Evolutionary conservation across 2,329 filamentous ascomycete species (phyloP).

Genomic region (Colletotrichum neosansevieriae): DNA sequence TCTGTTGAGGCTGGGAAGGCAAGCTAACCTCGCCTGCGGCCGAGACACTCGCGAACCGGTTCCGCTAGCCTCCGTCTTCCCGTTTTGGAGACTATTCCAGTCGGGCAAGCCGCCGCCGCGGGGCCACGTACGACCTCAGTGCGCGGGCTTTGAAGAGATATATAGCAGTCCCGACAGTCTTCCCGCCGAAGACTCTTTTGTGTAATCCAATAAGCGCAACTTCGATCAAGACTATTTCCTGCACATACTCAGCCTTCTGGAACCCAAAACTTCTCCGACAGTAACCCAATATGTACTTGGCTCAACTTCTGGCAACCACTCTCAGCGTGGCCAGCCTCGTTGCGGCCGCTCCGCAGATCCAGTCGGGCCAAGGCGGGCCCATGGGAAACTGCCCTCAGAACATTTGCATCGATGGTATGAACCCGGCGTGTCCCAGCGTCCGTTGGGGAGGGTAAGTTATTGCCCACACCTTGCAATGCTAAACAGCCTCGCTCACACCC

Average conservation of each 20-base stretch:
- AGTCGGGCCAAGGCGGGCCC: not conserved
- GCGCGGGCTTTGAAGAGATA: conserved; percentile 4
- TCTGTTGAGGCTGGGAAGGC: conserved; percentile 1
- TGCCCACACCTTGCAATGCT: not conserved
- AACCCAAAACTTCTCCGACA: too few species aligned
- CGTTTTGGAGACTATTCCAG: conserved; percentile 9
- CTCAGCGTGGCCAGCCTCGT: conserved; percentile 27
- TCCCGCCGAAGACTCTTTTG: not conserved
- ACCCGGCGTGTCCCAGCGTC: conserved; percentile 43
- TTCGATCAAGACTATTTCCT: not conserved
- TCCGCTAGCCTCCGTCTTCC: conserved; percentile 34
- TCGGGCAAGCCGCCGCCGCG: not conserved
- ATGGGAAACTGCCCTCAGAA: conserved; percentile 28
- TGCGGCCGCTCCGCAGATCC: conserved; percentile 26
- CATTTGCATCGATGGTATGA: conserved; percentile 47
- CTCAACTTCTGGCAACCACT: conserved; percentile 8
- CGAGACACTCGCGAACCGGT: conserved; percentile 5
- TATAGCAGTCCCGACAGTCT: conserved; percentile 20
- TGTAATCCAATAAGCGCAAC: conserved; percentile 1
- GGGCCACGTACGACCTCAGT: conserved; percentile 3
- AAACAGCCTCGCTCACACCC: not conserved
- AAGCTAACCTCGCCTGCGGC: conserved; percentile 3
- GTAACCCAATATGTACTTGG: conserved; percentile 17
- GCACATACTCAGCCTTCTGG: too few species aligned
- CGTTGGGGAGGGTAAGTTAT: conserved; percentile 46